phyloP scores from a whole-genome alignment of 2,329 filamentous ascomycete genomes.

The Alternaria atra region DNA sequence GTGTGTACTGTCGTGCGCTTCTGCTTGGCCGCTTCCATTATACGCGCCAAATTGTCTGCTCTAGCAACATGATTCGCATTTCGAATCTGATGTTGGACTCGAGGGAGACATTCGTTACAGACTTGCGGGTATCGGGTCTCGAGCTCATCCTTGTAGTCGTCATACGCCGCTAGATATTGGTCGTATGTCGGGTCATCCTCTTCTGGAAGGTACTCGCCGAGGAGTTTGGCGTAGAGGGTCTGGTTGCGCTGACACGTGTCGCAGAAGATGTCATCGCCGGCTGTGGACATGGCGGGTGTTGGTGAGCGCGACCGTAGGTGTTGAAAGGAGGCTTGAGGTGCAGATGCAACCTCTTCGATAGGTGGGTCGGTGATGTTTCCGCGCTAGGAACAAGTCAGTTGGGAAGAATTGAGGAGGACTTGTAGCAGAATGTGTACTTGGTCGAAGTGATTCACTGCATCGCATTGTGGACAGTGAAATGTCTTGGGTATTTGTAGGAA shows the following conservation, averaged over 20 bases:
- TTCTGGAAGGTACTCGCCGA: conserved; percentile 81
- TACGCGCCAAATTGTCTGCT: conserved; percentile 78
- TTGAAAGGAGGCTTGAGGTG: conserved; percentile 28
- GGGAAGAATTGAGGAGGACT: neutral
- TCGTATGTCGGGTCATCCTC: conserved; percentile 72
- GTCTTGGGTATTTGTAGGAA: conserved; percentile 31
- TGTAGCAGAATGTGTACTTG: conserved; percentile 63
- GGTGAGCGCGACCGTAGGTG: conserved; percentile 40
- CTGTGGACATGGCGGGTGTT: conserved; percentile 31
- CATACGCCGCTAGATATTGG: conserved; percentile 73
- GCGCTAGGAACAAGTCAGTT: conserved; percentile 63
- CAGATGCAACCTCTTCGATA: conserved; percentile 56
- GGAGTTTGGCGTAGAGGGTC: conserved; percentile 75
- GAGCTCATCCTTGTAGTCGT: conserved; percentile 73
- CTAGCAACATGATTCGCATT: conserved; percentile 81
- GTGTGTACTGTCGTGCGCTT: conserved; percentile 31
- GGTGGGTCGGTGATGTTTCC: conserved; percentile 91
- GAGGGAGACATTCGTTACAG: conserved; percentile 80
- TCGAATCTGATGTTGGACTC: conserved; percentile 73
- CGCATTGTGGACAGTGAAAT: conserved; percentile 68
- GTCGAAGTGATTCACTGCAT: conserved; percentile 89
- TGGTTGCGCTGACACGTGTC: conserved; percentile 88
- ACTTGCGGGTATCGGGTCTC: conserved; percentile 89
- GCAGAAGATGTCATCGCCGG: conserved; percentile 68
- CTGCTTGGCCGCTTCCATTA: conserved; percentile 69